Evolutionary conservation across 2,329 filamentous ascomycete genomes (phyloP).

Genomic region (Xylaria sp.): DNA sequence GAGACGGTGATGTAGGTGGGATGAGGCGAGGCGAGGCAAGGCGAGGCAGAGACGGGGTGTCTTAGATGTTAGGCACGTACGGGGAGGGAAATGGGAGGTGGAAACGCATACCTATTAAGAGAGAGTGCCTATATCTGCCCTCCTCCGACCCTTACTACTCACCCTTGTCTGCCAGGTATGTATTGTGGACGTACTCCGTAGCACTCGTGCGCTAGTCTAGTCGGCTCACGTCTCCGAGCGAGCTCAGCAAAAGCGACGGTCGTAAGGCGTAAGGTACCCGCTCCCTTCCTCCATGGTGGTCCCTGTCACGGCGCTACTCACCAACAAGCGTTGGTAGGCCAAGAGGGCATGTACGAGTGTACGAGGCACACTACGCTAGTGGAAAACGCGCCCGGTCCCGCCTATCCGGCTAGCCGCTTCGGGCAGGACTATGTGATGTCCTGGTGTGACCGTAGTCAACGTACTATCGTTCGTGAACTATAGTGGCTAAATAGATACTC

Average conservation of each 20-base stretch:
- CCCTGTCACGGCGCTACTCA: slow-evolving; percentile 9
- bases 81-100: slow-evolving; percentile 11
- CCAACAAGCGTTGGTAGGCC: not conserved
- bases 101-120: slow-evolving; percentile 15
- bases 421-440: not conserved
- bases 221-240: slow-evolving; percentile 22
- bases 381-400: not conserved
- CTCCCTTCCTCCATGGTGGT: not conserved
- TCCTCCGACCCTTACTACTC: too few species aligned
- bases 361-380: not conserved
- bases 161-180: too few species aligned
- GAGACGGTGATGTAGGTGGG: not conserved
- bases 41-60: slow-evolving; percentile 3
- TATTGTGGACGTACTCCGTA: too few species aligned
- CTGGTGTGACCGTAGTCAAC: not conserved
- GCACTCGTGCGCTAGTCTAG: slow-evolving; percentile 10
- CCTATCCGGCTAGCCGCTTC: slow-evolving; percentile 8
- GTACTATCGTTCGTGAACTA: not conserved
- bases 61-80: slow-evolving; percentile 15
- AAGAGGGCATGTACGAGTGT: not conserved
- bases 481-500: not conserved
- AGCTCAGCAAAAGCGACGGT: slow-evolving; percentile 17
- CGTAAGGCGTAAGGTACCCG: slow-evolving; percentile 11
- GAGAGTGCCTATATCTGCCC: not conserved
- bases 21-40: slow-evolving; percentile 6